Evolutionary conservation across 106 monocot species (phyloP).

Genomic region (Ottelia alismoides): DNA sequence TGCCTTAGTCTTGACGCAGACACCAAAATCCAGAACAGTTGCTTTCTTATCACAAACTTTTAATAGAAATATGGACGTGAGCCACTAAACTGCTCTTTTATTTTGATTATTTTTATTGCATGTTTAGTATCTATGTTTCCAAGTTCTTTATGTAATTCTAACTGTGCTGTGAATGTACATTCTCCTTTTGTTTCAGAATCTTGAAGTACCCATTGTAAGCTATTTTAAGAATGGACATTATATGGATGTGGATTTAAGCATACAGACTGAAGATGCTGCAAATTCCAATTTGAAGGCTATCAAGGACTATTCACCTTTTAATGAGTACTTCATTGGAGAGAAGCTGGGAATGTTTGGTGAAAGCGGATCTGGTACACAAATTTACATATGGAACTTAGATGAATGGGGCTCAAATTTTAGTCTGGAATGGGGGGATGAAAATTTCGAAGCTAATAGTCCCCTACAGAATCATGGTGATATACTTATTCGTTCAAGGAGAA

Average conservation of each 20-base stretch:
- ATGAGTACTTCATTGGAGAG: constrained; percentile 72
- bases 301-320: constrained; percentile 71
- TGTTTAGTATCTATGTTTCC: background rate
- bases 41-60: constrained; percentile 69
- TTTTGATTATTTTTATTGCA: background rate
- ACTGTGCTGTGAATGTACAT: background rate
- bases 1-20: constrained; percentile 64
- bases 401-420: constrained; percentile 54
- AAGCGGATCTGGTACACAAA: constrained; percentile 62
- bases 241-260: constrained; percentile 54
- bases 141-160: no score
- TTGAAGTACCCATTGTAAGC: constrained; percentile 64
- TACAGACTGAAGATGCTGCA: constrained; percentile 47
- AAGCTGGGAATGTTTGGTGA: constrained; percentile 48
- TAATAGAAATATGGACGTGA: constrained; percentile 56
- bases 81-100: background rate
- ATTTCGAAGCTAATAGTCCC: background rate
- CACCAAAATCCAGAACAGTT: constrained; percentile 45
- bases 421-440: constrained; percentile 39
- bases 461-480: constrained; percentile 30
- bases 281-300: constrained; percentile 40
- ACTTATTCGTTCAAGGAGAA: constrained; percentile 56
- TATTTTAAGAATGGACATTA: constrained; percentile 41
- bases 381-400: constrained; percentile 84
- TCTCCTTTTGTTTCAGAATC: constrained; percentile 19